Base-by-base conservation (phyloP, 2,329 filamentous ascomycete species). In the Zymoseptoria brevis region DNA sequence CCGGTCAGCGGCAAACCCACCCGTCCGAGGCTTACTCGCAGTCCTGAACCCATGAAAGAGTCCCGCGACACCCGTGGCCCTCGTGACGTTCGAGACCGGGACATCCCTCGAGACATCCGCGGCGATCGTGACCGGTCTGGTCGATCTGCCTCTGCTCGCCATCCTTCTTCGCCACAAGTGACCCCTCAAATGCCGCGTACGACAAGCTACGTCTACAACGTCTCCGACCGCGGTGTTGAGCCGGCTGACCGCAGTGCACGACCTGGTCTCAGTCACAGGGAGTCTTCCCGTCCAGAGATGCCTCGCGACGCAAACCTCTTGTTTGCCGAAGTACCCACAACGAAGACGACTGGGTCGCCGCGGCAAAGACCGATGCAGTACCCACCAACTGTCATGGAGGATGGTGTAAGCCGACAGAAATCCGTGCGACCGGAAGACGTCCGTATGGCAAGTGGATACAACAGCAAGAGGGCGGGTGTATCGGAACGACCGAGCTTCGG, bases 341-440 rank as follows among this genome's bases (percentile, higher is more conserved):
- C 55, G 11, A 57, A 49, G 22, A 45, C 56, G 22, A 22, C 60
- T 41, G 61, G 61, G 13, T 60, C 64, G 51, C 66, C 64, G 69
- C 70, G 61, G 65, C 69, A 60, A 41, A 56, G 72, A 72, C 71
- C 53, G 57, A 65, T 8, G 35, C 74, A 71, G 53, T 74, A 71
- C 58, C 65, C 65, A 9, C 67, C 72, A 0, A 64, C 67, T 53
- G 51, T 53, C 4, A 24, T 51, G n/a, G 62, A 60, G 13, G 67
- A 71, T 11, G 63, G 72, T 1, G 66, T 74, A 4, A 67, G 68
- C 22, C 76, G 71, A 55, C 48, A 59, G 16, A 68, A 61, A 45
- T 69, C 68, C 53, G 65, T 67, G 24, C 70, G 70, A 1, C 69
- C 71, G 9, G 74, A 77, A 22, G 73, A 76, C 54, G 66, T 78